Evolutionary conservation across 345 rosid genomes (phyloP).

Genomic region (Euphorbia tirucalli): DNA sequence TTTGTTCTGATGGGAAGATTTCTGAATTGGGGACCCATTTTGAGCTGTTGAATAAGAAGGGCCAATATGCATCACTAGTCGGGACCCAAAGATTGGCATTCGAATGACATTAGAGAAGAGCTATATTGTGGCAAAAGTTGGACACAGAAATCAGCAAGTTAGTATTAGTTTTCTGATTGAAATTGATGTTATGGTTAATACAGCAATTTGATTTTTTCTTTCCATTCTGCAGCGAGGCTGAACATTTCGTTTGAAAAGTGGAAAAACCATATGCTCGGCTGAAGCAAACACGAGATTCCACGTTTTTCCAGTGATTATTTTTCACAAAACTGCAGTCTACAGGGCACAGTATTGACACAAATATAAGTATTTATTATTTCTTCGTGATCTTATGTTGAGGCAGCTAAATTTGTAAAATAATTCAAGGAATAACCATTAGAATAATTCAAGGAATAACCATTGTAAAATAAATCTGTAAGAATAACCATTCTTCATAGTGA

Average conservation of each 20-base stretch:
- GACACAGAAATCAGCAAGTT: not conserved
- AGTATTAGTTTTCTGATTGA: not conserved
- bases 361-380: not conserved
- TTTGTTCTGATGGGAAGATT: conserved; percentile 68
- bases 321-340: no score
- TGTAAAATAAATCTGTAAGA: no score
- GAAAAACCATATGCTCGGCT: not conserved
- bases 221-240: not conserved
- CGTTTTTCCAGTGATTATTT: not conserved
- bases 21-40: conserved; percentile 83
- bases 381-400: not conserved
- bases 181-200: not conserved
- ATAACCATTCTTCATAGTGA: not conserved
- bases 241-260: not conserved
- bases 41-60: conserved; percentile 62
- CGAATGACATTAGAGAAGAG: conserved; percentile 38
- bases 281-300: conserved; percentile 6
- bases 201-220: conserved; percentile 5
- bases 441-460: no score
- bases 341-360: not conserved
- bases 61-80: conserved; percentile 79
- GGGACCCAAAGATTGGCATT: conserved; percentile 91
- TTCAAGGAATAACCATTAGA: not conserved
- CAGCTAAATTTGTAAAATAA: not conserved
- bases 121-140: not conserved